Evolutionary conservation across 2,329 filamentous ascomycete genomes (phyloP).

Genomic region (Epichloe baconii): DNA sequence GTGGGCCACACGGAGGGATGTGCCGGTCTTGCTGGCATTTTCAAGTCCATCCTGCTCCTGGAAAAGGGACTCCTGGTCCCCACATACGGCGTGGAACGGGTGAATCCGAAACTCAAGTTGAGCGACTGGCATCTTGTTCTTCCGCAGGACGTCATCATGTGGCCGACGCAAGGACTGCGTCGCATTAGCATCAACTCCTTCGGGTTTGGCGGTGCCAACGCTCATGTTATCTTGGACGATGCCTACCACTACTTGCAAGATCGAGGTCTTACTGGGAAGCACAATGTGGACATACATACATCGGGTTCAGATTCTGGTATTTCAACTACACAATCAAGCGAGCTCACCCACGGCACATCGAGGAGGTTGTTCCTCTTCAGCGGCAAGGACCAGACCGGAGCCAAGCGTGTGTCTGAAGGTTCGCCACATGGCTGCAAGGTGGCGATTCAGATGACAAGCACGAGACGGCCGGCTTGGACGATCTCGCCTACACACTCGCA

Average conservation of each 20-base stretch:
- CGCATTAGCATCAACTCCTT: conserved; percentile 22
- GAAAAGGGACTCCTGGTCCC: conserved; percentile 12
- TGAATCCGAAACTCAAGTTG: conserved; percentile 12
- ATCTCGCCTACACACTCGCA: not conserved
- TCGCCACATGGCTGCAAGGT: not conserved
- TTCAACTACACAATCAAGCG: not conserved
- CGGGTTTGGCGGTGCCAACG: conserved; percentile 25
- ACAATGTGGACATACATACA: too few relatives aligned
- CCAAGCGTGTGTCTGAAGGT: not conserved
- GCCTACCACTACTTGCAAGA: not conserved
- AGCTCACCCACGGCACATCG: not conserved
- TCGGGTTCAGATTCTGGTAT: too few relatives aligned
- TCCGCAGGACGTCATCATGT: conserved; percentile 1
- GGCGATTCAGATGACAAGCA: not conserved
- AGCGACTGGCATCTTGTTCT: conserved; percentile 7
- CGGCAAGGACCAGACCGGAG: not conserved
- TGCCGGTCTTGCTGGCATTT: conserved; percentile 11
- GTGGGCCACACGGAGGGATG: conserved; percentile 13
- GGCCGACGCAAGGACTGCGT: conserved; percentile 5
- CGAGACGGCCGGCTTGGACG: not conserved
- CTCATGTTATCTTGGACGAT: conserved; percentile 17
- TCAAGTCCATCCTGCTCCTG: conserved; percentile 15
- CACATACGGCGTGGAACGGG: conserved; percentile 11
- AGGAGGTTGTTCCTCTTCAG: not conserved
- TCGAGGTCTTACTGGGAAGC: not conserved